Conservation (phyloP, 108 stramenopile genomes). For the Cyclostephanos tholiformis region DNA sequence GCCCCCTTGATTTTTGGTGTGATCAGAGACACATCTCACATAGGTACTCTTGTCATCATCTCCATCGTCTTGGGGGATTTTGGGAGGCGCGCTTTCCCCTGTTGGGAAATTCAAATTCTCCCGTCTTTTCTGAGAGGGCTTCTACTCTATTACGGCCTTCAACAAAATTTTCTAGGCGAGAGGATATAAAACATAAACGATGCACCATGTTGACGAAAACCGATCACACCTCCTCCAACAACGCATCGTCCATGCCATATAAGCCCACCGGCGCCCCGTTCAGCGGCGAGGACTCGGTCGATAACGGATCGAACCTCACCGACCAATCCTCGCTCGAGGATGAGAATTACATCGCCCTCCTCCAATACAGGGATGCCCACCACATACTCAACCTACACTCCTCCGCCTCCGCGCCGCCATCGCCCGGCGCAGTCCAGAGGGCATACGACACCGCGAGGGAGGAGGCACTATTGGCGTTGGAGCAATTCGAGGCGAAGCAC, state of each 20-base stretch:
- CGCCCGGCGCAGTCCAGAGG: neutral
- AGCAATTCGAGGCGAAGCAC: slow-evolving; percentile 24
- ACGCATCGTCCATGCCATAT: neutral
- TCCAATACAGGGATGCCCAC: slow-evolving; percentile 35
- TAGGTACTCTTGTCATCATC: too few relatives aligned
- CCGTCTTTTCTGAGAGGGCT: too few relatives aligned
- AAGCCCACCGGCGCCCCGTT: neutral
- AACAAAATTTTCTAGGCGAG: too few relatives aligned
- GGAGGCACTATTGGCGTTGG: slow-evolving; percentile 25
- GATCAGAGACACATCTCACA: too few relatives aligned
- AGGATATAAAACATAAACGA: too few relatives aligned
- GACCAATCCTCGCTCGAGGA: neutral
- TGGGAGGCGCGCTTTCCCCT: too few relatives aligned
- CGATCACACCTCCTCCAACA: neutral
- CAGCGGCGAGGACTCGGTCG: neutral
- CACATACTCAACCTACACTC: slow-evolving; percentile 31
- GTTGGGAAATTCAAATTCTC: too few relatives aligned
- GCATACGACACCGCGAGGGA: slow-evolving; percentile 21
- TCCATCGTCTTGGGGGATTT: too few relatives aligned
- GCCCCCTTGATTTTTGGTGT: too few relatives aligned
- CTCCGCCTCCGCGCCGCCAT: neutral
- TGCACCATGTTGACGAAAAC: neutral
- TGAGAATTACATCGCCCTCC: slow-evolving; percentile 38
- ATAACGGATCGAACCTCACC: slow-evolving; percentile 2
- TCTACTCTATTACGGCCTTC: too few relatives aligned